phyloP scores from a whole-genome alignment of 805 yeast species.

The Brettanomyces sp. region DNA sequence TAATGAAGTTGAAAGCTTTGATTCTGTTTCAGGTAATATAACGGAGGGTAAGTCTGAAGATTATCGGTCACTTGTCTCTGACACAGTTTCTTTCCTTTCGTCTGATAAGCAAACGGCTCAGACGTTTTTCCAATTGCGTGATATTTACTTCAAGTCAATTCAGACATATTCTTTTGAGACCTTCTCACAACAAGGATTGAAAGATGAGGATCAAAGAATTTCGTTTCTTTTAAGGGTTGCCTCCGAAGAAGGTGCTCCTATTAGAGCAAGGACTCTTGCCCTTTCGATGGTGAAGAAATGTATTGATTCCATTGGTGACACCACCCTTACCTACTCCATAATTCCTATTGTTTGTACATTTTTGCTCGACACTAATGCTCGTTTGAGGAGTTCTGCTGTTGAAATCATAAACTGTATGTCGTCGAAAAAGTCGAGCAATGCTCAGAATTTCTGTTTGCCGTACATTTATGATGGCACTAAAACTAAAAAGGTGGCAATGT shows the following conservation, averaged over 20 bases:
- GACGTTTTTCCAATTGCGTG: constrained; percentile 33
- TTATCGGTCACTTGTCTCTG: background rate
- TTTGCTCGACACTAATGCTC: constrained; percentile 38
- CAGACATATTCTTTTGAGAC: constrained; percentile 6
- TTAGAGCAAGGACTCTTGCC: constrained; percentile 43
- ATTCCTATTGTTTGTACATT: constrained; percentile 52
- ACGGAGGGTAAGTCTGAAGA: no score
- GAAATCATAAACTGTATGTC: constrained; percentile 29
- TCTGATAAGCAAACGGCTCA: constrained; percentile 20
- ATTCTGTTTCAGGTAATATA: no score
- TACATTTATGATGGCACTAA: constrained; percentile 50
- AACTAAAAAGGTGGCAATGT: constrained; percentile 34
- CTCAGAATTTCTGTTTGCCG: constrained; percentile 38
- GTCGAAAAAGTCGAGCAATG: constrained; percentile 22
- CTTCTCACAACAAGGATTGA: constrained; percentile 14
- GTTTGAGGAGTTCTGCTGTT: constrained; percentile 38
- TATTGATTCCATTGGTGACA: constrained; percentile 26
- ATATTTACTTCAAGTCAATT: constrained; percentile 37
- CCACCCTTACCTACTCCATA: constrained; percentile 27
- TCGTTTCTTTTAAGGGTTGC: constrained; percentile 54
- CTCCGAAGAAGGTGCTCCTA: constrained; percentile 49
- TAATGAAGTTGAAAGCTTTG: no score
- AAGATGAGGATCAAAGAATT: constrained; percentile 17
- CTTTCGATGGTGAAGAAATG: constrained; percentile 31
- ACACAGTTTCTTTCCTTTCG: constrained; percentile 28